Evolutionary conservation across 495 filamentous ascomycete species (phyloP), one percentile per base, ranked within the genome.

Genomic region (Aspergillus heteromorphus): DNA sequence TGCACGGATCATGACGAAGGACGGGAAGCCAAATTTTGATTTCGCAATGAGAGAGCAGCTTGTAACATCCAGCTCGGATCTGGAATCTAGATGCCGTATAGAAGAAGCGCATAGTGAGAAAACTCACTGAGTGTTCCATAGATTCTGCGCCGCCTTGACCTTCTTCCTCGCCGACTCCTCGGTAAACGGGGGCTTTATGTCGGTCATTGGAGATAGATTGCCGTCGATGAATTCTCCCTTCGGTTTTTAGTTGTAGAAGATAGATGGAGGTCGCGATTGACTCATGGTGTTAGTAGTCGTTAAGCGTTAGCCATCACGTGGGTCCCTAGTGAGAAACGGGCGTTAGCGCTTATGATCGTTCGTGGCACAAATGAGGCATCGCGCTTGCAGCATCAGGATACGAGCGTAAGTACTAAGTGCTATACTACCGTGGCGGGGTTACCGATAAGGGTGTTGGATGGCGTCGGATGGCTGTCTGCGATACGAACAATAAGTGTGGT

Each of bases 71-170:
- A 38, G 34, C 1, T n/a, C 11, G 5, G n/a, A 14, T 38, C 34
- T 38, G n/a, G 34, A n/a, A 14, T 38, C 34, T 38, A n/a, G 34
- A n/a, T 13, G 10, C 34, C 16, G 40, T 31, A 30, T 14, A 7
- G 25, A 27, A 52, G 47, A 31, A 48, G 27, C 38, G 16, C 50
- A 51, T 19, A 20, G 38, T 45, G 2, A 23, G 27, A 31, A 6
- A 29, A 58, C 69, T 65, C 66, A 89, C 84, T 77, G 81, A 2
- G 87, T 89, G 64, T 96, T 95, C 91, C 91, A 95, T 16, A 89
- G 76, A 55, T 86, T 75, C 70, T 96, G 92, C 0, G 87, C 90
- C 6, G 83, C 83, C 70, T 96, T 96, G 54, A 95, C 91, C 66
- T 95, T 95, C 51, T 79, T 70, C 20, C 71, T 72, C 4, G 90